These are phyloP conservation scores for Naematelia aurantialba DNA, from an alignment of 768 basidiomycete species.

Conservation along the genomic window DNA sequence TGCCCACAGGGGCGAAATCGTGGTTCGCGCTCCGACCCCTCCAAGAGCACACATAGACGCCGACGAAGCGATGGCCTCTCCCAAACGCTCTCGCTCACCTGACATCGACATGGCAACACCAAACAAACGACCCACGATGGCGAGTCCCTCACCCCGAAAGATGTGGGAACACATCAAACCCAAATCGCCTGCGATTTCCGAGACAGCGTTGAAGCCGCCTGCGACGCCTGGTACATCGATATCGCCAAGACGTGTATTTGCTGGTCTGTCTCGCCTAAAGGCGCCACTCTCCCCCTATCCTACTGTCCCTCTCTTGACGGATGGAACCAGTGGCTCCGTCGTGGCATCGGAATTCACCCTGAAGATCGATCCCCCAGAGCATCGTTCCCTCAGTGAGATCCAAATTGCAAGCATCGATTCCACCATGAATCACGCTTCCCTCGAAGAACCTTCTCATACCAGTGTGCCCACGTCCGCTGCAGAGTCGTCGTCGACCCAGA, in stretches of 20 bases:
- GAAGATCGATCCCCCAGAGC: background rate
- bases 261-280: constrained; percentile 2
- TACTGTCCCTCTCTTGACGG: background rate
- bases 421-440: background rate
- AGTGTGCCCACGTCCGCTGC: no score
- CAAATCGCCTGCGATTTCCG: background rate
- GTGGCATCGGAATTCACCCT: background rate
- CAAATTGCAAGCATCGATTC: background rate
- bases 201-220: background rate
- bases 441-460: background rate
- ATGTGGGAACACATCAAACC: background rate
- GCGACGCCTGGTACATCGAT: background rate
- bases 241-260: constrained; percentile 5
- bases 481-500: no score
- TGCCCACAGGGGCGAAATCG: background rate
- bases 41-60: constrained; percentile 16
- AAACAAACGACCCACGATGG: background rate
- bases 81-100: background rate
- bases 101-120: background rate
- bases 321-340: background rate
- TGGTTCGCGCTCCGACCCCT: constrained; percentile 10
- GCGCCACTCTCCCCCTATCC: background rate
- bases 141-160: background rate
- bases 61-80: background rate
- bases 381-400: background rate